phyloP scores from a whole-genome alignment of 23 red algal species.

The Gracilaria vermiculophylla region DNA sequence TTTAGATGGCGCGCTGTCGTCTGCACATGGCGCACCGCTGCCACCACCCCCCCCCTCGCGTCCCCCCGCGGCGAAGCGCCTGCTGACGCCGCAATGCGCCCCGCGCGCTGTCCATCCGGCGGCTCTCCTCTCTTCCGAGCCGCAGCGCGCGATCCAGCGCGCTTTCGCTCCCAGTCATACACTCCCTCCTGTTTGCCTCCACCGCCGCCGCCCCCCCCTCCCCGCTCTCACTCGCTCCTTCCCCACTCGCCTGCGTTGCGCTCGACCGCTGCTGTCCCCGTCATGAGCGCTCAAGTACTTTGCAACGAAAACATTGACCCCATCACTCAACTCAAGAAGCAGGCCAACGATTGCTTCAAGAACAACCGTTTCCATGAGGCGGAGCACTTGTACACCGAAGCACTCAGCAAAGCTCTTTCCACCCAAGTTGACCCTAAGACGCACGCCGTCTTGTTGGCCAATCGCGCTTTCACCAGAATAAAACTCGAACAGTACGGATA shows the following conservation, averaged over 20 bases:
- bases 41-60: not conserved
- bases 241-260: too few species aligned
- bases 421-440: slow-evolving; percentile 16
- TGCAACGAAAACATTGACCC: not conserved
- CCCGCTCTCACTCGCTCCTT: too few species aligned
- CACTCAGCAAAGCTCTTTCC: slow-evolving; percentile 16
- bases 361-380: slow-evolving; percentile 30
- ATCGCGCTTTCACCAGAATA: slow-evolving; percentile 55
- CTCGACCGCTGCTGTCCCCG: not conserved
- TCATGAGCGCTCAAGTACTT: not conserved
- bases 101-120: too few species aligned
- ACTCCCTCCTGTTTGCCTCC: too few species aligned
- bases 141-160: too few species aligned
- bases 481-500: slow-evolving; percentile 91
- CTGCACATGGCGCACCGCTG: not conserved
- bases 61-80: too few species aligned
- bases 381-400: slow-evolving; percentile 25
- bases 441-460: slow-evolving; percentile 59
- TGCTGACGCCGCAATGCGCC: too few species aligned
- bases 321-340: slow-evolving; percentile 25
- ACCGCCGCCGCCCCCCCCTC: too few species aligned
- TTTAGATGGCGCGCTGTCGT: not conserved
- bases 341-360: slow-evolving; percentile 58
- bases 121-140: too few species aligned
- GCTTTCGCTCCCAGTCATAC: too few species aligned